Base-by-base conservation (phyloP, 352 stramenopile genomes). In the Phytophthora hibernalis region DNA sequence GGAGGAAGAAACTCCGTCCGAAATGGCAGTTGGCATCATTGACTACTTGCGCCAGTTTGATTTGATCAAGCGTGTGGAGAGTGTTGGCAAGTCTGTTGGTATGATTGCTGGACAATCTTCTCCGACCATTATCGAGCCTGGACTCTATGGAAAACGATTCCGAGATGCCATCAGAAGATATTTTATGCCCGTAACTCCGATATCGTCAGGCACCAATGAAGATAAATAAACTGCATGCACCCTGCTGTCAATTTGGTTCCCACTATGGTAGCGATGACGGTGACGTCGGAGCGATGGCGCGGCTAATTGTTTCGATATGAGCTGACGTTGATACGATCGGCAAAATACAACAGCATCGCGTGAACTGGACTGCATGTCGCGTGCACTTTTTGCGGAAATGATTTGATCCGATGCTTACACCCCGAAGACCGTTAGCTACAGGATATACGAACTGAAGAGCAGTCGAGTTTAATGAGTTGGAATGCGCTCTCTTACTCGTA, bases 11-110 rank as follows among this genome's bases (percentile, higher is more conserved):
- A 24, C 49, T 6, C 77, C 74, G 55, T 83, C 79, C 0, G 76
- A 87, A 65, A 96, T 99, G 67, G 96, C 98, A 13, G 93, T 99
- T 20, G 98, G 97, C 6, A 99, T 99, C 59, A 99, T 99, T 73
- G 98, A 99, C 82, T 99, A 99, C 67, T 92, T 99, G 81, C 83
- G 97, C 6, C 97, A 98, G 60, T 99, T 99, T 70, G 97, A 99
- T 74, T 93, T 99, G 53, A 94, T 99, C 65, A 99, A 99, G 75
- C 93, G 98, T 22, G 98, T 99, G 68, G 98, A 99, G 72, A 97
- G 97, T 70, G 95, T 99, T 28, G 96, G 97, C 22, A 99, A 99
- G 75, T 98, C 90, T 63, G 90, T 99, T 22, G 93, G 95, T 11
- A 99, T 99, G 97, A 98, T 99, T 20, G 97, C 98, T 37, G 97